Conservation (phyloP, 108 stramenopile species). For the Fistulifera pelliculosa region DNA sequence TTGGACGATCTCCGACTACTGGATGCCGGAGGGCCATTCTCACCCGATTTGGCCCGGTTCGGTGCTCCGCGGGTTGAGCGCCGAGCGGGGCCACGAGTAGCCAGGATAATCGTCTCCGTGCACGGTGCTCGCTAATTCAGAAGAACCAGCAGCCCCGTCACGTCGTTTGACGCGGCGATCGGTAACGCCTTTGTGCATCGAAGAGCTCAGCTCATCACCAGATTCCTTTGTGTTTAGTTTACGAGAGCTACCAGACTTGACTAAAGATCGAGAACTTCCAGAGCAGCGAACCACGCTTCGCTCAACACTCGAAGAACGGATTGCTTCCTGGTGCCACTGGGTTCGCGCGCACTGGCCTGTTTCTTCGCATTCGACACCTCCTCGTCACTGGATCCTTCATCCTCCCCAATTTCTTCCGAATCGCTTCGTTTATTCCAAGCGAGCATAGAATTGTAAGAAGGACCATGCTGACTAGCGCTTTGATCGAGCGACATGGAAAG, state of each 20-base stretch:
- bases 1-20: background rate
- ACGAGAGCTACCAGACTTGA: background rate
- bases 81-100: background rate
- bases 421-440: conserved; percentile 4
- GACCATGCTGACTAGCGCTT: too few relatives aligned
- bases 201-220: background rate
- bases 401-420: background rate
- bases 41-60: background rate
- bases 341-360: background rate
- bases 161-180: background rate
- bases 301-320: background rate
- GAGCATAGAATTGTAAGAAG: conserved; percentile 1
- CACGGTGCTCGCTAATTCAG: conserved; percentile 3
- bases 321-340: background rate
- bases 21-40: background rate
- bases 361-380: background rate
- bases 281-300: too few relatives aligned
- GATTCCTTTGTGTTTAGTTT: background rate
- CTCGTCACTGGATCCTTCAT: background rate
- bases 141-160: too few relatives aligned
- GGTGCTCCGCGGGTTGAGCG: too few relatives aligned
- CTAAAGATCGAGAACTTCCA: too few relatives aligned
- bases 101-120: background rate
- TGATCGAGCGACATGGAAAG: too few relatives aligned
- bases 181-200: conserved; percentile 1